Conservation (phyloP, 1,139 yeast genomes). For the Protomyces inundatus region DNA sequence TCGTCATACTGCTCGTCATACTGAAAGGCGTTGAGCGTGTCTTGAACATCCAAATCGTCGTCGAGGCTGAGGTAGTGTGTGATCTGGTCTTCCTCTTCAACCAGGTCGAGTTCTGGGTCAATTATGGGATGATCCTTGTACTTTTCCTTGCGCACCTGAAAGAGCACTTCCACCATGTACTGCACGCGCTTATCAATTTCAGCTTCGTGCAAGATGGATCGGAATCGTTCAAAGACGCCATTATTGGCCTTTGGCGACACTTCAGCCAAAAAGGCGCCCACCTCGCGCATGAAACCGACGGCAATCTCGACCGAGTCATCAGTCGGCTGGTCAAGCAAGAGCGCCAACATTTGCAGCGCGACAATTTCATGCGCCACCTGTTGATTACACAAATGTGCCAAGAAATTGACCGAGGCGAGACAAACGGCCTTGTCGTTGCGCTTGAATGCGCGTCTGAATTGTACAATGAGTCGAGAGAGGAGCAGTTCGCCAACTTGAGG, state of each 20-base stretch:
- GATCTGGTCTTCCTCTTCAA: conserved; percentile 58
- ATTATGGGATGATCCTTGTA: conserved; percentile 46
- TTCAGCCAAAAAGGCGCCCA: conserved; percentile 47
- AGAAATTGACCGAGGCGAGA: conserved; percentile 46
- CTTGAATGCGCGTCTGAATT: conserved; percentile 54
- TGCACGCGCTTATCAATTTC: conserved; percentile 46
- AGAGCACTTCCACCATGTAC: conserved; percentile 50
- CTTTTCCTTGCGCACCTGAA: conserved; percentile 50
- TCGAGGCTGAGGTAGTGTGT: conserved; percentile 59
- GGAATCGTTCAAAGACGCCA: conserved; percentile 57
- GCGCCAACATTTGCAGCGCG: conserved; percentile 57
- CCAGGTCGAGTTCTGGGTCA: conserved; percentile 51
- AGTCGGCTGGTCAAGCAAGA: conserved; percentile 52
- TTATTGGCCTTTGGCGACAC: conserved; percentile 45
- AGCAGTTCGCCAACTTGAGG: conserved; percentile 66
- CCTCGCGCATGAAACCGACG: conserved; percentile 43
- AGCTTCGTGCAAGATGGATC: conserved; percentile 57
- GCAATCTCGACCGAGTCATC: conserved; percentile 52
- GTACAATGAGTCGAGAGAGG: conserved; percentile 51
- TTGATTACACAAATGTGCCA: conserved; percentile 62
- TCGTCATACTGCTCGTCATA: conserved; percentile 52
- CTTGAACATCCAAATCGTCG: conserved; percentile 47
- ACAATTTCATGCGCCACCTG: conserved; percentile 61
- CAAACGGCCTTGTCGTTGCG: conserved; percentile 48
- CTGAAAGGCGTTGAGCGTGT: conserved; percentile 49